phyloP scores from a whole-genome alignment of 2,329 filamentous ascomycete species.

The Epichloe typhina region DNA sequence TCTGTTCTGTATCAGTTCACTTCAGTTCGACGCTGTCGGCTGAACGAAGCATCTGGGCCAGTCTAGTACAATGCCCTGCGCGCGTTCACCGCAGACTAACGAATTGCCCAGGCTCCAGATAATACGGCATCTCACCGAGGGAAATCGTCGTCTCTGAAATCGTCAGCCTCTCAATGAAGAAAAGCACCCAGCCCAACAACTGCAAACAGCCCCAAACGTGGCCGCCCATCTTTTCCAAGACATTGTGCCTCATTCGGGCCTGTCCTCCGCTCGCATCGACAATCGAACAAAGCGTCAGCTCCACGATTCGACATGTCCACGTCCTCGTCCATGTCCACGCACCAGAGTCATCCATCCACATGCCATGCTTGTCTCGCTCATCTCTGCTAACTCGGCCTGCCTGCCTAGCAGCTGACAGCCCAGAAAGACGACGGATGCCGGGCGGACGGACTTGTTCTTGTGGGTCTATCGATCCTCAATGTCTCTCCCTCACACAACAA shows the following conservation, averaged over 20 bases:
- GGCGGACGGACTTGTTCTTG: neutral
- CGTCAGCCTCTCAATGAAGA: neutral
- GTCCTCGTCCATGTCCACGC: neutral
- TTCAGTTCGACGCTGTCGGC: neutral
- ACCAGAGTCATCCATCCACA: neutral
- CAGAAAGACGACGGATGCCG: neutral
- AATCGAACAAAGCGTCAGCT: neutral
- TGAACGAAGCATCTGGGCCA: neutral
- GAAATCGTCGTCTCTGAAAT: neutral
- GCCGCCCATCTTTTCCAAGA: slow-evolving; percentile 1
- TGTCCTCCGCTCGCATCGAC: neutral
- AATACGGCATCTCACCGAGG: neutral
- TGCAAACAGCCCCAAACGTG: neutral
- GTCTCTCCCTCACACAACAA: slow-evolving; percentile 4
- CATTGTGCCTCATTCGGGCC: neutral
- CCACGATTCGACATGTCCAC: neutral
- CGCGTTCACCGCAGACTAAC: neutral
- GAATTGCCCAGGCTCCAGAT: neutral
- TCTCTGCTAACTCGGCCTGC: slow-evolving; percentile 3
- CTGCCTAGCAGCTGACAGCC: neutral
- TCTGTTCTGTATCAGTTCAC: too few relatives aligned
- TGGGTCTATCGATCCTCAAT: slow-evolving; percentile 4
- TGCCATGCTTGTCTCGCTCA: slow-evolving; percentile 1
- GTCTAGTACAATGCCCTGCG: neutral
- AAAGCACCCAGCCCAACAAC: neutral